Conservation (phyloP, 2,329 filamentous ascomycete species). For the Mariannaea sp. region DNA sequence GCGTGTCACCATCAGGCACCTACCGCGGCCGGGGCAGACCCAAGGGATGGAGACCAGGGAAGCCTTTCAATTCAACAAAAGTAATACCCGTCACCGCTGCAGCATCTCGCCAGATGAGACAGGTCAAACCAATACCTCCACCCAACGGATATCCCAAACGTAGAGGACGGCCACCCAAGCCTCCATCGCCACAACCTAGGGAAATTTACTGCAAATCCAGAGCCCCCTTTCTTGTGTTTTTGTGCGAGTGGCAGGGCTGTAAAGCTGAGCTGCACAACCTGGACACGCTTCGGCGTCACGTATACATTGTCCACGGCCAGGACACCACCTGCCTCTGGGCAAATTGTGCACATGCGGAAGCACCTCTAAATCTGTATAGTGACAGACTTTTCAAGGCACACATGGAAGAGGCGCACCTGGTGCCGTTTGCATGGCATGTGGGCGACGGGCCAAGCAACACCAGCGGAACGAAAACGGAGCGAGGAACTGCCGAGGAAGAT, state of each 20-base stretch:
- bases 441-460: slow-evolving; percentile 62
- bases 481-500: slow-evolving; percentile 32
- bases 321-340: slow-evolving; percentile 41
- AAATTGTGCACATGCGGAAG: slow-evolving; percentile 34
- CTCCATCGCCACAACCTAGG: slow-evolving; percentile 45
- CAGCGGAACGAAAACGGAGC: slow-evolving; percentile 22
- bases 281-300: slow-evolving; percentile 60
- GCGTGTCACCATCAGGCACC: slow-evolving; percentile 10
- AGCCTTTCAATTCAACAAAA: slow-evolving; percentile 37
- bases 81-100: slow-evolving; percentile 24
- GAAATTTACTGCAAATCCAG: slow-evolving; percentile 49
- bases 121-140: slow-evolving; percentile 37
- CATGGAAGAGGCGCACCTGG: slow-evolving; percentile 58
- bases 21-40: slow-evolving; percentile 49
- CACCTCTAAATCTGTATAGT: slow-evolving; percentile 43
- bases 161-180: slow-evolving; percentile 50
- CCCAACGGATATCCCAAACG: slow-evolving; percentile 42
- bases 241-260: slow-evolving; percentile 65
- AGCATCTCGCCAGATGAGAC: slow-evolving; percentile 30
- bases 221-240: slow-evolving; percentile 55
- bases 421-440: slow-evolving; percentile 59
- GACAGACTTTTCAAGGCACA: slow-evolving; percentile 52
- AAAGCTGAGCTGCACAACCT: slow-evolving; percentile 66
- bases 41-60: slow-evolving; percentile 48
- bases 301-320: slow-evolving; percentile 55